Conservation (phyloP, 2,329 filamentous ascomycete genomes). For the Thermoascus crustaceus region DNA sequence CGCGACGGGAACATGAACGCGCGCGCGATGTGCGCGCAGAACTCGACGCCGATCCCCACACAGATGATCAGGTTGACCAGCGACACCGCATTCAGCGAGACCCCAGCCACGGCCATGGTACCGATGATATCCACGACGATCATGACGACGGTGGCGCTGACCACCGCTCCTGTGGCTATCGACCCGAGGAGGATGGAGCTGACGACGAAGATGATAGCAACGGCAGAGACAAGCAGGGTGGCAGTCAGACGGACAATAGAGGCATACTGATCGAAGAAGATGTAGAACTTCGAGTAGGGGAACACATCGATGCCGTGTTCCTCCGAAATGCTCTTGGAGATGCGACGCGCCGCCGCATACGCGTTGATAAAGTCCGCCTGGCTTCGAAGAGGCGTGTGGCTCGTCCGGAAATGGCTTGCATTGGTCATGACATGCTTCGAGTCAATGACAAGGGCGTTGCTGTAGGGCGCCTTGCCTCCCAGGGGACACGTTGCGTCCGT, state of each 20-base stretch:
- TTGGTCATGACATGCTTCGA: slow-evolving; percentile 57
- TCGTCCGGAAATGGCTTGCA: slow-evolving; percentile 85
- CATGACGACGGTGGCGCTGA: slow-evolving; percentile 85
- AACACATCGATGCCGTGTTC: slow-evolving; percentile 76
- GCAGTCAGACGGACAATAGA: slow-evolving; percentile 73
- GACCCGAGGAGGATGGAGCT: slow-evolving; percentile 77
- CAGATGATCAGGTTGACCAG: slow-evolving; percentile 96
- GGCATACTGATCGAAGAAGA: slow-evolving; percentile 97
- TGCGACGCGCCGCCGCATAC: slow-evolving; percentile 81
- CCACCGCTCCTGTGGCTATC: slow-evolving; percentile 67
- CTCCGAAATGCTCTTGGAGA: slow-evolving; percentile 65
- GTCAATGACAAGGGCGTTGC: slow-evolving; percentile 74
- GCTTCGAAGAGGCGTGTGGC: slow-evolving; percentile 75
- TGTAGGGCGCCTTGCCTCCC: slow-evolving; percentile 80
- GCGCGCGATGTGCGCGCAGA: slow-evolving; percentile 91
- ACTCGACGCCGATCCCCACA: slow-evolving; percentile 92
- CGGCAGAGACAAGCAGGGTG: slow-evolving; percentile 69
- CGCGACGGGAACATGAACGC: slow-evolving; percentile 91
- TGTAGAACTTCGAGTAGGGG: slow-evolving; percentile 95
- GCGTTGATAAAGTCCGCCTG: slow-evolving; percentile 90
- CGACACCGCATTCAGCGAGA: slow-evolving; percentile 89
- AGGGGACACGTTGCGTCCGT: slow-evolving; percentile 79
- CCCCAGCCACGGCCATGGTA: slow-evolving; percentile 80
- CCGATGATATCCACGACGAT: slow-evolving; percentile 89
- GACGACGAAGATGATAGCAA: slow-evolving; percentile 77